Base-by-base conservation (phyloP, 2,329 filamentous ascomycete genomes). In the Cladosporium sp. region DNA sequence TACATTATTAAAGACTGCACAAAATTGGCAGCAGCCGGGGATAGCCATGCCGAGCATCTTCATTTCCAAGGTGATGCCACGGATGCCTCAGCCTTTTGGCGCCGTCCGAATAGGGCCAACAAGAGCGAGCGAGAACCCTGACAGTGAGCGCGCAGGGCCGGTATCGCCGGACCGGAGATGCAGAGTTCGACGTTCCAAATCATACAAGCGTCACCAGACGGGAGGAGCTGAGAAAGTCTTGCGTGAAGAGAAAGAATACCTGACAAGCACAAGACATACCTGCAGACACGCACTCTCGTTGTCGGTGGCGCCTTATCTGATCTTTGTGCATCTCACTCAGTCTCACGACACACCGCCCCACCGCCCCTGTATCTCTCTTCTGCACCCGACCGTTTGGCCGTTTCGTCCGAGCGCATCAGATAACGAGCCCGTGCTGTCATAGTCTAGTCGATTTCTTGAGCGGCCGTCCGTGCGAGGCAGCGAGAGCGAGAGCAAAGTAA, bases 361-460 rank as follows among this genome's bases (percentile, higher is more conserved):
- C 52, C 52, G 52, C 52, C 52, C 52, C 52, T 55, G 52, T 29
- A 55, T 21, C 52, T 46, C 52, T 53, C 26, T 53, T 31, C 18
- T 31, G 31, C 18, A 55, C 33, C 55, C 55, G 55, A 57, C 55
- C 21, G 55, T 57, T 40, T 40, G 55, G 55, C 55, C 31, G 55
- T 40, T 35, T 11, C n/a, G 56, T 59, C 56, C 56, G 28, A 59
- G 56, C 56, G 56, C 56, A 59, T 59, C 56, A 44, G 56, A 59
- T 59, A 59, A 59, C 37, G 37, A 37, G 55, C 55, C 33, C 55
- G 55, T 57, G 55, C 55, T 57, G 55, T 57, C 55, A 57, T 57
- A 18, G 31, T 18, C 55, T 55, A 37, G n/a, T 26, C 29, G 21
- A 37, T 40, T 57, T 40, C 55, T 57, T 18, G 29, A 35, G 31